Evolutionary conservation across 1,284 basidiomycete genomes (phyloP).

Genomic region (Earliella scabrosa): DNA sequence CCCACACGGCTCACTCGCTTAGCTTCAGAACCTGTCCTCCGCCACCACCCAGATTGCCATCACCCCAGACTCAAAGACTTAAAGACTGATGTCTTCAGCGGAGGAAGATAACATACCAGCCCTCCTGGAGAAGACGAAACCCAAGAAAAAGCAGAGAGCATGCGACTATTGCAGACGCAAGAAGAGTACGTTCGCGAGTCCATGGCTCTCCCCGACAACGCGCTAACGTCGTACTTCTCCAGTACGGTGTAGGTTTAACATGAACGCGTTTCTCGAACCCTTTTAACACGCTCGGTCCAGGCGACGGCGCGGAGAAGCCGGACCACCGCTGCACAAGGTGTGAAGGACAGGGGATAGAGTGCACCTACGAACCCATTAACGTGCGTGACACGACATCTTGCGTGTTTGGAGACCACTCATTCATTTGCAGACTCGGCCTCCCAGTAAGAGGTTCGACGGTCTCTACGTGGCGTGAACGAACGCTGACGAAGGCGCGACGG

Average conservation of each 20-base stretch:
- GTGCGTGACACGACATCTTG: conserved; percentile 39
- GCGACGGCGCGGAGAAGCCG: conserved; percentile 50
- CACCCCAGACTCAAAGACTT: too few relatives aligned
- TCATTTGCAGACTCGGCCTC: conserved; percentile 68
- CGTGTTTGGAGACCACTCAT: background rate
- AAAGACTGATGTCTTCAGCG: conserved; percentile 47
- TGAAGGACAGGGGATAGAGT: conserved; percentile 71
- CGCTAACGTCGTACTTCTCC: background rate
- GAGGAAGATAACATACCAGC: conserved; percentile 46
- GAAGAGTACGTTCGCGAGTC: conserved; percentile 58
- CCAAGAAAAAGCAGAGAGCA: conserved; percentile 69
- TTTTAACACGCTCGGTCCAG: conserved; percentile 13
- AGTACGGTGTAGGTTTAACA: conserved; percentile 20
- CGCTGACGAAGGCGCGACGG: background rate
- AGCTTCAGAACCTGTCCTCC: too few relatives aligned
- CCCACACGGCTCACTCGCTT: too few relatives aligned
- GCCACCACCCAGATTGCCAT: too few relatives aligned
- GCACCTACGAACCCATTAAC: conserved; percentile 79
- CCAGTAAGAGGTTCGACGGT: conserved; percentile 74
- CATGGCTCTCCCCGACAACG: background rate
- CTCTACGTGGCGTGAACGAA: background rate
- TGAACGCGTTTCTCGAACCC: background rate
- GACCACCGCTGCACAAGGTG: conserved; percentile 82
- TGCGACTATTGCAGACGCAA: conserved; percentile 77
- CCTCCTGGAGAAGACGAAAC: conserved; percentile 46